Evolutionary conservation across 1,284 basidiomycete species (phyloP).

Genomic region (Neonothopanus nambi): DNA sequence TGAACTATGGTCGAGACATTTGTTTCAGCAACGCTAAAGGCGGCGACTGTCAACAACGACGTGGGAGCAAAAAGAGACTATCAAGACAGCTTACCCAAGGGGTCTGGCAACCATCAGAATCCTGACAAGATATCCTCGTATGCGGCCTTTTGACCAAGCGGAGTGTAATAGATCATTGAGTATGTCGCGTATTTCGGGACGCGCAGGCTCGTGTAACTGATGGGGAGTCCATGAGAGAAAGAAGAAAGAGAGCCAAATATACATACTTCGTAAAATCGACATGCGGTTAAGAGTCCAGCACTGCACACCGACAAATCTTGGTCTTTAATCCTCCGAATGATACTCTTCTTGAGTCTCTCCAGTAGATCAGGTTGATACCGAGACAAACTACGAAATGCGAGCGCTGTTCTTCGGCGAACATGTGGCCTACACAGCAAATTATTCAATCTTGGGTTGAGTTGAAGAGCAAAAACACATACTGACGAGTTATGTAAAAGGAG

Average conservation of each 20-base stretch:
- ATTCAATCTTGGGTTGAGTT: conserved; percentile 11
- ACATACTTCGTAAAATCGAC: conserved; percentile 8
- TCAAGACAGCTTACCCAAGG: conserved; percentile 23
- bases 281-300: conserved; percentile 43
- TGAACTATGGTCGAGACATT: conserved; percentile 42
- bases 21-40: conserved; percentile 27
- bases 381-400: conserved; percentile 59
- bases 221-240: not conserved
- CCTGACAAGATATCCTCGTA: conserved; percentile 23
- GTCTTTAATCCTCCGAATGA: conserved; percentile 50
- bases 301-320: conserved; percentile 45
- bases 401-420: conserved; percentile 61
- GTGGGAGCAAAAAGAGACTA: conserved; percentile 22
- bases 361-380: conserved; percentile 48
- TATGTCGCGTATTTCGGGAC: conserved; percentile 2
- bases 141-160: conserved; percentile 18
- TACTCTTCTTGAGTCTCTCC: conserved; percentile 40
- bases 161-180: conserved; percentile 21
- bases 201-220: conserved; percentile 7
- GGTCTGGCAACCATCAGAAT: conserved; percentile 22
- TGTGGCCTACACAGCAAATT: conserved; percentile 41
- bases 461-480: conserved; percentile 42
- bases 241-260: not conserved
- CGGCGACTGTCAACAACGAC: conserved; percentile 12
- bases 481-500: conserved; percentile 73